Percentiles rank a stretch among this genome's conserved stretches.
Conservation (phyloP, 164 flowering plant genomes). For the Vitis vinifera region ASM3070453v1 NC_081811.1:3652001-3652500, state of each 20-base stretch:
- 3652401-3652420: too few relatives aligned
- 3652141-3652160: conserved; percentile 70
- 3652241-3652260: too few relatives aligned
- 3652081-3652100: background rate
- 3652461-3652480: too few relatives aligned
- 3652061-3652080: background rate
- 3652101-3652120: conserved; percentile 83
- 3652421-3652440: too few relatives aligned
- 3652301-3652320: background rate
- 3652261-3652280: background rate
- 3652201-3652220: background rate
- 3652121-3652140: conserved; percentile 90
- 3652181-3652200: background rate
- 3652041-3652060: background rate
- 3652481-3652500: too few relatives aligned
- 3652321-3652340: too few relatives aligned
- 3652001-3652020: background rate
- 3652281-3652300: background rate
- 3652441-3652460: too few relatives aligned
- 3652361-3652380: too few relatives aligned
- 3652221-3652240: background rate
- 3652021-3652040: background rate
- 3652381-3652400: too few relatives aligned
- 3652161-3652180: background rate
- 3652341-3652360: too few relatives aligned